phyloP scores from a whole-genome alignment of 257 asterid genomes.

The Solanum sejunctum region DNA sequence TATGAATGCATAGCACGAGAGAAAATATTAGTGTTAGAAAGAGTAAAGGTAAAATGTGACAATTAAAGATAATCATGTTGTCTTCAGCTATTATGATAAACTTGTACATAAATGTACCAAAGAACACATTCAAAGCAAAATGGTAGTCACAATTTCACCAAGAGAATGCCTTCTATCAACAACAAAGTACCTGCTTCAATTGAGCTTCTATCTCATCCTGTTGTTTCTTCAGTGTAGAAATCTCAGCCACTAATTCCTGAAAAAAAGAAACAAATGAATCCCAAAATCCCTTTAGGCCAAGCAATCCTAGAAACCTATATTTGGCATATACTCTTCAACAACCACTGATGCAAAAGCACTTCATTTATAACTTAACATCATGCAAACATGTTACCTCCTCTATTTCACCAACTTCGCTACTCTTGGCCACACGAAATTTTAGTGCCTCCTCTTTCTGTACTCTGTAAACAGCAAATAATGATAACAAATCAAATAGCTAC shows the following conservation, averaged over 20 bases:
- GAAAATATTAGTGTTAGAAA: background rate
- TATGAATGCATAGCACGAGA: background rate
- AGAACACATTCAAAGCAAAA: background rate
- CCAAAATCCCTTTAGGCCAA: background rate
- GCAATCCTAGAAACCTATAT: background rate
- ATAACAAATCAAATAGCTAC: background rate
- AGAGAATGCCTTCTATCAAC: background rate
- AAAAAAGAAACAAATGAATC: constrained; percentile 7
- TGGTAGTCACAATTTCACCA: background rate
- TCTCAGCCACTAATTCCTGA: constrained; percentile 76
- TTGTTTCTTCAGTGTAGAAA: constrained; percentile 73
- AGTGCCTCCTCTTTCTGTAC: constrained; percentile 86
- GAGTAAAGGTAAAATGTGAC: background rate
- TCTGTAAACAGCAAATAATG: constrained; percentile 33
- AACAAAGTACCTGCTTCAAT: constrained; percentile 61
- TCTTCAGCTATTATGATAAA: background rate
- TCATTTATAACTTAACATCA: background rate
- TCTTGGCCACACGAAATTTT: constrained; percentile 64
- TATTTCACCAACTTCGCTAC: constrained; percentile 58
- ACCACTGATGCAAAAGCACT: background rate
- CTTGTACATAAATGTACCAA: background rate
- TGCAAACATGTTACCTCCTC: constrained; percentile 55
- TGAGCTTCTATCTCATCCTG: constrained; percentile 85
- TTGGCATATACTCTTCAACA: background rate
- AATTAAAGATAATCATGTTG: background rate